phyloP scores from a whole-genome alignment of 441 rosid genomes.

The Geranium incanum region DNA sequence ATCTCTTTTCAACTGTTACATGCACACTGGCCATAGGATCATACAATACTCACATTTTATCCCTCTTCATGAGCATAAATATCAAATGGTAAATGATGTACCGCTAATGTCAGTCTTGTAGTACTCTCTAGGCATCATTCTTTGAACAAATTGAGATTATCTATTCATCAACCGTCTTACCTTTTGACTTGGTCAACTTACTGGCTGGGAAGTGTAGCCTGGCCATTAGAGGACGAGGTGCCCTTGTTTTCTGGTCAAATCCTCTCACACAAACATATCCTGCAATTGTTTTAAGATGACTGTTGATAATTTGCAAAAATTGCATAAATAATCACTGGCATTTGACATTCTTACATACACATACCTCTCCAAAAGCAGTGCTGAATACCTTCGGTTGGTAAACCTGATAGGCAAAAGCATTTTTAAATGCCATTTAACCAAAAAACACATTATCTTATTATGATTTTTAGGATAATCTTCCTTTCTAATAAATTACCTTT shows the following conservation, averaged over 20 bases:
- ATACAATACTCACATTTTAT: conserved; percentile 11
- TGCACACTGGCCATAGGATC: conserved; percentile 20
- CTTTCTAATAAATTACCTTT: conserved; percentile 43
- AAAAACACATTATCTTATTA: conserved; percentile 16
- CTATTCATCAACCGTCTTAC: conserved; percentile 22
- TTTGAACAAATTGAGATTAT: background rate
- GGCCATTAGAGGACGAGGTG: conserved; percentile 74
- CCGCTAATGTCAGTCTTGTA: background rate
- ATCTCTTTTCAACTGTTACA: conserved; percentile 14
- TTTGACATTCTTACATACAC: background rate
- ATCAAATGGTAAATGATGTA: conserved; percentile 1
- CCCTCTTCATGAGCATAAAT: conserved; percentile 16
- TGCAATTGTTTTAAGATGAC: conserved; percentile 26
- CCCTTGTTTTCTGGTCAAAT: conserved; percentile 60
- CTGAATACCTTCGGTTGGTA: conserved; percentile 74
- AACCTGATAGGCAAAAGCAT: conserved; percentile 35
- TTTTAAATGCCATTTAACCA: conserved; percentile 13
- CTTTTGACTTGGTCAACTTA: conserved; percentile 40
- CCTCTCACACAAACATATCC: conserved; percentile 96
- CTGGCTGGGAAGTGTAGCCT: conserved; percentile 76
- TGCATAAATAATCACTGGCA: background rate
- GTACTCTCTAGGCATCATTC: conserved; percentile 15
- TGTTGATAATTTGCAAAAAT: conserved; percentile 7
- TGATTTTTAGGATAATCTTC: conserved; percentile 12
- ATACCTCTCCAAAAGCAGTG: conserved; percentile 92